Base-by-base conservation (phyloP, 345 rosid species). In the Populus euphratica region DNA sequence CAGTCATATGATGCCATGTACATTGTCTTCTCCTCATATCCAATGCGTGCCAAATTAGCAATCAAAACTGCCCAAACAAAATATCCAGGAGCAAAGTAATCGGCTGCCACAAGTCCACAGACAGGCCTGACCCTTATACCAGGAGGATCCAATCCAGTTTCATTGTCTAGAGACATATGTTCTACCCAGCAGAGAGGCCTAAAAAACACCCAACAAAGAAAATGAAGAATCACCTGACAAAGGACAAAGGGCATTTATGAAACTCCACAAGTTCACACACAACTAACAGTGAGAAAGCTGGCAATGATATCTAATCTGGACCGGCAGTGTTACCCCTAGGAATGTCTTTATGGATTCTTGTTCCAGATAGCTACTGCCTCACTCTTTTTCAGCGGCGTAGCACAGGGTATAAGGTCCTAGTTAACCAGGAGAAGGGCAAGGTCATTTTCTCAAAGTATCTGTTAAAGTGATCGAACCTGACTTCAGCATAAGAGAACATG, bases 1-100 rank as follows among this genome's bases (percentile, higher is more conserved):
- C 99, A 95, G 83, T 95, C 98, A 84, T 95, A 95, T 18, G 99
- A 84, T 81, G 98, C 99, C 99, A 93, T 95, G 78, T 89, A 91
- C 99, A 95, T 92, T 59, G 88, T 93, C 82, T 94, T 95, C 81
- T 93, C 99, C 79, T 95, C 99, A 70, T 95, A 95, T 73, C 99
- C 99, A 79, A 95, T 86, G 65, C 86, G 93, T 76, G 99, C 98
- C 81, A 95, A 87, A 83, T 93, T 95, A 79, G 96, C 98, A 75
- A 95, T 95, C 84, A 93, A 78, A 84, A 95, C 98, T 5, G 99
- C 99, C 98, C 99, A 95, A 35, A 95, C 97, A 80, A 93, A 95
- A 85, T 92, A 95, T 25, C 99, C 99, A 31, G 98, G 92, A 73
- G 90, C 91, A 87, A 95, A 93, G 87, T 95, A 95, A 83, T 95